Evolutionary conservation across 2,329 filamentous ascomycete genomes (phyloP), one percentile per base, ranked within the genome.

Genomic region (Paracoccidioides lutzii): DNA sequence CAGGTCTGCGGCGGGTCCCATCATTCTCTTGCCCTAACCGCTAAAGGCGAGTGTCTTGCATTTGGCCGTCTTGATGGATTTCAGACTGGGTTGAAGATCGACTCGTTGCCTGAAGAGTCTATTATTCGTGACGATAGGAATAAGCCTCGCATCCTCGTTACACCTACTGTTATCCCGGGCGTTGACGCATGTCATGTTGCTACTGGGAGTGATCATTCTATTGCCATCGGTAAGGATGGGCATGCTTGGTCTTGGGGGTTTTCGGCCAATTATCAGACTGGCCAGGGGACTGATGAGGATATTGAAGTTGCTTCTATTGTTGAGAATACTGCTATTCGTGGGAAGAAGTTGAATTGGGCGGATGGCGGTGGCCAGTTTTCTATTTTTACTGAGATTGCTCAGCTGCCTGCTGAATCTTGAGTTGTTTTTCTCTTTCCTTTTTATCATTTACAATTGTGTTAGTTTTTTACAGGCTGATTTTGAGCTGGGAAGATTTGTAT

Each of bases 281-380:
- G 88, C 9, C 83, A 84, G 63, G 87, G 87, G 44, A 83, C 78
- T 1, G 81, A 81, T n/a, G 87, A 93, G 52, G 89, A 95, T 63
- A 79, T 95, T 35, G 79, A 85, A 62, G 77, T 81, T 30, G 88
- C 90, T 0, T 93, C 86, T 0, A 65, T 84, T 51, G 87, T 96
- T 55, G 87, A 94, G 65, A 95, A 95, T 74, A 87, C 84, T 10
- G 90, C 89, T 44, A 81, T 93, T 33, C 79, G 83, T 35, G 87
- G 81, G 44, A 84, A 85, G 72, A 82, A 84, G 69, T 77, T 96
- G 45, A 78, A 83, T 38, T 88, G 79, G 71, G 87, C 87, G n/a
- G 88, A 87, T 45, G 85, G 85, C n/a, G 90, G 91, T 61, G 90
- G 90, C 4, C 90, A 96, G 67, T 96, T 72, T 63, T 74, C 71